A percentile compares a stretch with the other conserved stretches of the same genome.
phyloP scores from a whole-genome alignment of 768 basidiomycete genomes.

The Tricholoma sp. region DNA sequence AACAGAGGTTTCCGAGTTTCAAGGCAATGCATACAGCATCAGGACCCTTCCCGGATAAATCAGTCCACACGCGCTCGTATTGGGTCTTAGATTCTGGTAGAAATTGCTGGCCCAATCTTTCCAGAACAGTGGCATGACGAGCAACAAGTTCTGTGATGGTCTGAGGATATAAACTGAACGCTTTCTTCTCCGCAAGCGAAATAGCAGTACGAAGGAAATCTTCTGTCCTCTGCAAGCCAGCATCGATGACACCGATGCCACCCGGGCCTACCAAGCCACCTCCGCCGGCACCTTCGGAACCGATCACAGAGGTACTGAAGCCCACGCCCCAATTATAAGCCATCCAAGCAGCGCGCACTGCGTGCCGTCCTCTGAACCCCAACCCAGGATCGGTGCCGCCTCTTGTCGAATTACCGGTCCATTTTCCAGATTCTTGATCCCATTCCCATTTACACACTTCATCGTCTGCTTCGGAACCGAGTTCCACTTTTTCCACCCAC shows the following conservation, averaged over 20 bases:
- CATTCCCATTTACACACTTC: constrained; percentile 62
- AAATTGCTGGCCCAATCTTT: constrained; percentile 52
- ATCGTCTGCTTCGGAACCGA: constrained; percentile 42
- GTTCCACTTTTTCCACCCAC: constrained; percentile 57
- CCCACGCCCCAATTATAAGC: constrained; percentile 60
- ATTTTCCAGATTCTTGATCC: constrained; percentile 56
- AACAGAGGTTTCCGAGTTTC: constrained; percentile 65
- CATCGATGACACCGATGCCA: constrained; percentile 43
- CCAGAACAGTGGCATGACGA: constrained; percentile 52
- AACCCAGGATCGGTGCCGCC: constrained; percentile 75
- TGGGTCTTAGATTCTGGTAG: constrained; percentile 50
- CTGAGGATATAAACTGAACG: constrained; percentile 37
- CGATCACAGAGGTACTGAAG: constrained; percentile 29
- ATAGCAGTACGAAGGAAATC: constrained; percentile 48
- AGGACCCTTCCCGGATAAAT: constrained; percentile 30
- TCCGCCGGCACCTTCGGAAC: constrained; percentile 30
- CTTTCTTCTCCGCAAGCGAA: constrained; percentile 35
- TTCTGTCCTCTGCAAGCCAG: constrained; percentile 50
- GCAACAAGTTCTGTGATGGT: constrained; percentile 52
- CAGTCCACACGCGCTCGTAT: constrained; percentile 56
- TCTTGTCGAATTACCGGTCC: constrained; percentile 46
- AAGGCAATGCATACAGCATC: constrained; percentile 52
- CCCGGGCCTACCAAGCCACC: constrained; percentile 26
- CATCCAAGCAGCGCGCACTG: constrained; percentile 69
- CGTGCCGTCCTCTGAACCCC: constrained; percentile 55